Evolutionary conservation across 2,329 filamentous ascomycete genomes (phyloP).

Genomic region (Trichophyton rubrum): DNA sequence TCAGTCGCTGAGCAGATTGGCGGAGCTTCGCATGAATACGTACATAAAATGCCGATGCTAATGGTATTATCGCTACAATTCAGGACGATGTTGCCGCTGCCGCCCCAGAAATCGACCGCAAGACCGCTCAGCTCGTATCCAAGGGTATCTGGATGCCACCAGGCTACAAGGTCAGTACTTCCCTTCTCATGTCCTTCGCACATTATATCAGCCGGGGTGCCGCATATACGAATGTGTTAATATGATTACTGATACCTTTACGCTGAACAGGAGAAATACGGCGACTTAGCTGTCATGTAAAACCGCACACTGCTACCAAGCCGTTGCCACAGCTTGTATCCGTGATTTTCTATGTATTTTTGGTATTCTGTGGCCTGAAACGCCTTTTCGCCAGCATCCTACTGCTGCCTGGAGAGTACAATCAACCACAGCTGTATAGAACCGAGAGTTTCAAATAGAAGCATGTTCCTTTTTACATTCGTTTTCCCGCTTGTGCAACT

Average conservation of each 20-base stretch:
- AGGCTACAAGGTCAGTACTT: slow-evolving; percentile 79
- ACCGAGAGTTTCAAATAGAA: slow-evolving; percentile 10
- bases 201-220: background rate
- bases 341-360: slow-evolving; percentile 6
- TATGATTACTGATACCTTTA: background rate
- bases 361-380: slow-evolving; percentile 3
- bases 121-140: slow-evolving; percentile 84
- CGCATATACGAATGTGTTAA: background rate
- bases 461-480: slow-evolving; percentile 4
- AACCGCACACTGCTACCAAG: slow-evolving; percentile 17
- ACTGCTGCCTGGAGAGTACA: background rate
- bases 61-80: slow-evolving; percentile 13
- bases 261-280: slow-evolving; percentile 78
- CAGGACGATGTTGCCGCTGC: slow-evolving; percentile 91
- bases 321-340: background rate
- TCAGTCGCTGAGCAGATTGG: background rate
- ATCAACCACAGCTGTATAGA: slow-evolving; percentile 10
- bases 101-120: slow-evolving; percentile 94
- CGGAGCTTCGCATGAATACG: background rate
- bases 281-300: slow-evolving; percentile 91
- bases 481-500: background rate
- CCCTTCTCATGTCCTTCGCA: background rate
- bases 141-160: slow-evolving; percentile 98
- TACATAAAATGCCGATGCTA: background rate
- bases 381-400: background rate